phyloP scores from a whole-genome alignment of 164 flowering plant species.

The Piper longum region DNA sequence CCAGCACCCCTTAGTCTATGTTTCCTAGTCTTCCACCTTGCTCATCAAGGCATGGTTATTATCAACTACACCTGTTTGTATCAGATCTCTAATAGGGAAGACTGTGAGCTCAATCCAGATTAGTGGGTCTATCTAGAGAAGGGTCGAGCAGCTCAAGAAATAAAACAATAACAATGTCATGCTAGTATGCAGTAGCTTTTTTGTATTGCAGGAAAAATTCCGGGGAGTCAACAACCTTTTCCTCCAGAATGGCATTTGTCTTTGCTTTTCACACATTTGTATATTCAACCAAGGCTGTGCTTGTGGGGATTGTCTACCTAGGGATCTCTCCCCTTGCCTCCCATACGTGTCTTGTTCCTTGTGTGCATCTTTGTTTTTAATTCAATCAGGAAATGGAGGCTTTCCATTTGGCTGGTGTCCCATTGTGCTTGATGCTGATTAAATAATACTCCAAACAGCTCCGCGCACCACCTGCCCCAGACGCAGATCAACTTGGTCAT shows the following conservation, averaged over 20 bases:
- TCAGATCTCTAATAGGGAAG: too few species aligned
- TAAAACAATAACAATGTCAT: too few species aligned
- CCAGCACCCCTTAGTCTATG: neutral
- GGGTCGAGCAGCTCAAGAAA: neutral
- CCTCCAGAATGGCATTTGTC: neutral
- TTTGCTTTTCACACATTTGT: neutral
- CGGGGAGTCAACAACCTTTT: too few species aligned
- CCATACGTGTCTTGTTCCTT: too few species aligned
- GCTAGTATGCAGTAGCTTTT: neutral
- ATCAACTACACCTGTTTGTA: neutral
- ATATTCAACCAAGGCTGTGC: too few species aligned
- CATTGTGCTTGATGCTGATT: neutral
- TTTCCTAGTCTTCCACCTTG: neutral
- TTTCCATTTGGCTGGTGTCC: neutral
- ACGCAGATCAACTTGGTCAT: neutral
- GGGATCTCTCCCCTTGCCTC: neutral
- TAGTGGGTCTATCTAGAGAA: neutral
- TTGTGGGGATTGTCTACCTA: neutral
- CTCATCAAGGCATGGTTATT: neutral
- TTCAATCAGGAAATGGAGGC: neutral
- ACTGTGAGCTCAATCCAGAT: neutral
- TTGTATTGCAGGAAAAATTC: neutral
- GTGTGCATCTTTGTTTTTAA: too few species aligned
- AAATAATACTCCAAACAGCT: too few species aligned
- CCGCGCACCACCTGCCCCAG: neutral